Evolutionary conservation across 805 yeast species (phyloP).

Genomic region (Candida jianshihensis): DNA sequence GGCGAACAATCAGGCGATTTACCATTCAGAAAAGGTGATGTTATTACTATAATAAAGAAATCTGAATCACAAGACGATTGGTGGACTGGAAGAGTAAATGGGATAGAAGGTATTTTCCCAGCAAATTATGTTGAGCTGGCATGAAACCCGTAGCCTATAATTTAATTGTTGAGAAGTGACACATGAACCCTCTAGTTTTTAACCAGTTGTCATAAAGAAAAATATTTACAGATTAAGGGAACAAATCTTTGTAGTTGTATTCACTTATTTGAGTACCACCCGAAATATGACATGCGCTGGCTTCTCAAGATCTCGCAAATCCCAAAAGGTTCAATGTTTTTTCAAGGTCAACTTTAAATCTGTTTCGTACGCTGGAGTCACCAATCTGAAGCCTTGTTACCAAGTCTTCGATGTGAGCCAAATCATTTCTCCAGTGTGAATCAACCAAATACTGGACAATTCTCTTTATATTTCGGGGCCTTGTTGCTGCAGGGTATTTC

Average conservation of each 20-base stretch:
- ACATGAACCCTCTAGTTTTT: too few relatives aligned
- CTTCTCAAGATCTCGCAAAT: slow-evolving; percentile 16
- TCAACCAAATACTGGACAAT: slow-evolving; percentile 31
- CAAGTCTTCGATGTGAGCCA: slow-evolving; percentile 4
- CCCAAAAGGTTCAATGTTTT: slow-evolving; percentile 20
- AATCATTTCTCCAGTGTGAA: slow-evolving; percentile 28
- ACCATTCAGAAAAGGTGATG: slow-evolving; percentile 91
- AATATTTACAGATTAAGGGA: too few relatives aligned
- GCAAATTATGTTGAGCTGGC: slow-evolving; percentile 89
- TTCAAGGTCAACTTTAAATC: slow-evolving; percentile 10
- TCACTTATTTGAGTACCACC: too few relatives aligned
- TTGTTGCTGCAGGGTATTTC: slow-evolving; percentile 25
- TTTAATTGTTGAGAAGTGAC: too few relatives aligned
- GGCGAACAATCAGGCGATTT: slow-evolving; percentile 95
- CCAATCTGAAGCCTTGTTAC: slow-evolving; percentile 11
- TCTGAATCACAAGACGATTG: slow-evolving; percentile 90
- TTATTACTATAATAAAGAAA: slow-evolving; percentile 77
- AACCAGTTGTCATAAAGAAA: too few relatives aligned
- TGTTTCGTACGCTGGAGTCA: slow-evolving; percentile 6
- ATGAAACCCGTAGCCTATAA: too few relatives aligned
- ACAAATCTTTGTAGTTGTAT: too few relatives aligned
- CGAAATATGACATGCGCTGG: too few relatives aligned
- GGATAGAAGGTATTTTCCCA: slow-evolving; percentile 88
- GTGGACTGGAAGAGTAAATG: slow-evolving; percentile 95
- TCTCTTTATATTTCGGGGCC: slow-evolving; percentile 24